phyloP scores from a whole-genome alignment of 2,329 filamentous ascomycete genomes.

The Paraconiothyrium sp. region DNA sequence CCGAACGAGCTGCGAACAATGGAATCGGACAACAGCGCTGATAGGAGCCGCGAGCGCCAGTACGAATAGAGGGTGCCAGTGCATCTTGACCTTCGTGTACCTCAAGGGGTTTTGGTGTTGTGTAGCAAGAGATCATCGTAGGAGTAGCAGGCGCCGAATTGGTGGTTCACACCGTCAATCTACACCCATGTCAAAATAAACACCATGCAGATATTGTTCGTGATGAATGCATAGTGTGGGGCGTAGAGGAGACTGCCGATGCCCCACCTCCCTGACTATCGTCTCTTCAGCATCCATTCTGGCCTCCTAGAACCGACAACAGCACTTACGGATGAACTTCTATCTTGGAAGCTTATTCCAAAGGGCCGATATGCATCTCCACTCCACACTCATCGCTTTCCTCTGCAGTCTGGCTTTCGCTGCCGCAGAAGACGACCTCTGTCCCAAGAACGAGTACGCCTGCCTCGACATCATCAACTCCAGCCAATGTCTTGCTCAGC shows the following conservation, averaged over 20 bases:
- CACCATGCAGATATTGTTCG: slow-evolving; percentile 12
- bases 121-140: background rate
- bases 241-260: slow-evolving; percentile 21
- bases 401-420: slow-evolving; percentile 10
- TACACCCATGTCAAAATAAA: slow-evolving; percentile 12
- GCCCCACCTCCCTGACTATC: background rate
- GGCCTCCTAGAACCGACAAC: background rate
- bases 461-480: slow-evolving; percentile 37
- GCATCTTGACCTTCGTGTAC: slow-evolving; percentile 22
- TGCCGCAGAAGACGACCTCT: slow-evolving; percentile 20
- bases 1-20: slow-evolving; percentile 34
- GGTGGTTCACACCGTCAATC: slow-evolving; percentile 11
- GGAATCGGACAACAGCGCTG: slow-evolving; percentile 33
- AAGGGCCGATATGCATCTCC: slow-evolving; percentile 19
- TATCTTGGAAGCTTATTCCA: background rate
- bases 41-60: slow-evolving; percentile 27
- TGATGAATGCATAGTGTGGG: slow-evolving; percentile 26
- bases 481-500: slow-evolving; percentile 32
- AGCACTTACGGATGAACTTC: background rate
- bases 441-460: slow-evolving; percentile 35
- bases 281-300: background rate
- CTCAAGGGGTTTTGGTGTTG: background rate
- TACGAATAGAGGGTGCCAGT: slow-evolving; percentile 22
- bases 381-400: slow-evolving; percentile 8
- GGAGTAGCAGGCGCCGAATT: slow-evolving; percentile 4